Evolutionary conservation across 805 yeast genomes (phyloP), one percentile per base, ranked within the genome.

Genomic region (Lipomyces orientalis): DNA sequence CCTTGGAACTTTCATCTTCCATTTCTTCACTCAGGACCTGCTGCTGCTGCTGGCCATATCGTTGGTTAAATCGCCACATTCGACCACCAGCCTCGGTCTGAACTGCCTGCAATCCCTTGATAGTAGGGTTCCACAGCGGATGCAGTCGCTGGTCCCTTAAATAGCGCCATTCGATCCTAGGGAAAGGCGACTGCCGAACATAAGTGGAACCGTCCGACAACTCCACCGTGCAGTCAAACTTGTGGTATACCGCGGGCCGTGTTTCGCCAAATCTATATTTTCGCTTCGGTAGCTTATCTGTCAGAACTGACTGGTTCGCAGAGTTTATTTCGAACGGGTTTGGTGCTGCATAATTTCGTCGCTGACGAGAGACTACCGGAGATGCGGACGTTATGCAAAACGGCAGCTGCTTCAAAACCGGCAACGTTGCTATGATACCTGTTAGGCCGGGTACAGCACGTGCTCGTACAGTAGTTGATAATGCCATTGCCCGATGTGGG

Each of bases 171-270:
- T 95, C 97, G 62, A 86, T 88, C 74, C 91, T 90, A 10, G 99
- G 99, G 67, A 87, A 91, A 71, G 90, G 97, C 0, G 97, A 87
- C 74, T 90, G 85, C 79, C 99, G 86, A 46, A 81, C 82, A 43
- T 93, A 83, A 1, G 97, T 97, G 37, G 97, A 90, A 1, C 99
- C 99, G 77, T 95, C 99, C 72, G 96, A 89, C 66, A 93, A 84
- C 79, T 94, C 97, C n/a, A 95, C 93, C 49, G 84, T 79, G 39
- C 93, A 90, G 71, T 94, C 93, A 77, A 95, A 95, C 78, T 91
- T 91, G 80, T 94, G 86, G 79, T 91, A 93, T 54, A 95, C 90
- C 43, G 97, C 93, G 1, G 98, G 98, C 79, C 98, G 87, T 19
- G 97, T 93, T 77, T 90, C 90, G 64, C 98, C 98, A 64, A 76